Evolutionary conservation across 805 yeast species (phyloP).

Genomic region (Citeromyces nyonsensis): DNA sequence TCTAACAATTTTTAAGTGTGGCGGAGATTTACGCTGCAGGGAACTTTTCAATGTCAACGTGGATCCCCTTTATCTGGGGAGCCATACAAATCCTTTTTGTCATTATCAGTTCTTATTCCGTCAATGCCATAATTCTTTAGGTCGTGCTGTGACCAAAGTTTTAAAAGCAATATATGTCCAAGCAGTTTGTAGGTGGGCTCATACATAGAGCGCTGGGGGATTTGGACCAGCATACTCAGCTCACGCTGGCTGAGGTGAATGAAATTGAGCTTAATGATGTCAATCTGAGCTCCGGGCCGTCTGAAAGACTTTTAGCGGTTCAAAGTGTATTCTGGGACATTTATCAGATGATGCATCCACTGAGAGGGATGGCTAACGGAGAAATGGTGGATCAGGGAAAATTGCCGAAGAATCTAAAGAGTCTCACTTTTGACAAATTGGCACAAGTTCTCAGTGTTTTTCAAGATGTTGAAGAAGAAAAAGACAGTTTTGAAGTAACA

Average conservation of each 20-base stretch:
- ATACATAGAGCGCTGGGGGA: no score
- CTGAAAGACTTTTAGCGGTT: neutral
- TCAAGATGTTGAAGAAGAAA: neutral
- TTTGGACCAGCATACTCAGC: constrained; percentile 7
- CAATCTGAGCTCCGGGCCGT: neutral
- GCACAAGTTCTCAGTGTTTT: neutral
- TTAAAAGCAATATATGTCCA: neutral
- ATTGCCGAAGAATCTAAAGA: neutral
- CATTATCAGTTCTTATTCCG: constrained; percentile 50
- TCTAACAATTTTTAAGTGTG: constrained; percentile 12
- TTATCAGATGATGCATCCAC: neutral
- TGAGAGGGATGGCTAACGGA: neutral
- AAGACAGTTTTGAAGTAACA: constrained; percentile 1
- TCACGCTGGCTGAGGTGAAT: constrained; percentile 3
- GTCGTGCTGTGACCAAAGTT: neutral
- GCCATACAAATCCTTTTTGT: constrained; percentile 52
- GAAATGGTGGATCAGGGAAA: neutral
- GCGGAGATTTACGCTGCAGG: constrained; percentile 73
- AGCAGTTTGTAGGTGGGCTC: no score
- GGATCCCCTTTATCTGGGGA: constrained; percentile 87
- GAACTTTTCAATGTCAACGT: constrained; percentile 76
- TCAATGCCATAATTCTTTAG: constrained; percentile 26
- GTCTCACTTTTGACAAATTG: neutral
- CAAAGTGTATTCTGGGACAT: neutral
- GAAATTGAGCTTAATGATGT: neutral